Conservation (phyloP, 2,329 filamentous ascomycete genomes). For the Alternaria infectoria region DNA sequence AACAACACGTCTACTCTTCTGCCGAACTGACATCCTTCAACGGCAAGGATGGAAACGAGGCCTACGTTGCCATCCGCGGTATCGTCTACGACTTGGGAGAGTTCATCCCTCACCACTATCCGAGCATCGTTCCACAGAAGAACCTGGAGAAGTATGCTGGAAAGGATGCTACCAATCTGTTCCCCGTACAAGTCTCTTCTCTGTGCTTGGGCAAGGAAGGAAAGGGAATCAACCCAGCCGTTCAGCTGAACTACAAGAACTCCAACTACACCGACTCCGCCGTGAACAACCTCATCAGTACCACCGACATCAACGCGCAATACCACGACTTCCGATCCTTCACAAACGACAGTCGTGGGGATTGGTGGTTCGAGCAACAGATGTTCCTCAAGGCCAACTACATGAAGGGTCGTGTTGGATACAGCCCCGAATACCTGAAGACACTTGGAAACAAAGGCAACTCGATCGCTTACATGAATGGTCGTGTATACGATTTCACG, state of each 20-base stretch:
- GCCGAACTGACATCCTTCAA: conserved; percentile 76
- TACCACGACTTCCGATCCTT: conserved; percentile 95
- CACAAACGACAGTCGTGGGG: conserved; percentile 79
- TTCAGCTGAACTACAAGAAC: conserved; percentile 83
- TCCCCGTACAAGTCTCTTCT: conserved; percentile 92
- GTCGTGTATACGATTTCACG: conserved; percentile 87
- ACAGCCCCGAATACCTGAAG: conserved; percentile 76
- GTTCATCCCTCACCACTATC: conserved; percentile 81
- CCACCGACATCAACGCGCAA: conserved; percentile 72
- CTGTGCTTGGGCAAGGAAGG: conserved; percentile 81
- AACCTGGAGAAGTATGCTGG: conserved; percentile 82
- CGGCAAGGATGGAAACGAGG: conserved; percentile 68
- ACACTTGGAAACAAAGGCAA: conserved; percentile 70
- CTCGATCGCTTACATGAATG: conserved; percentile 78
- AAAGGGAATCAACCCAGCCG: conserved; percentile 65
- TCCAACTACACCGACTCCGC: conserved; percentile 71
- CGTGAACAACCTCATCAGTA: conserved; percentile 68
- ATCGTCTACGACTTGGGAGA: conserved; percentile 82
- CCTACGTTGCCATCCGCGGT: conserved; percentile 85
- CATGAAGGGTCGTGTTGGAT: conserved; percentile 87
- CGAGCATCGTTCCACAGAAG: conserved; percentile 66
- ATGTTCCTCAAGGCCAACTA: conserved; percentile 76
- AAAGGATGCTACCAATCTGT: conserved; percentile 82
- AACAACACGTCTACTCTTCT: conserved; percentile 83
- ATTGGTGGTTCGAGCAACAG: conserved; percentile 95